Evolutionary conservation across 257 asterid genomes (phyloP).

Genomic region (Solanum paucissectum): DNA sequence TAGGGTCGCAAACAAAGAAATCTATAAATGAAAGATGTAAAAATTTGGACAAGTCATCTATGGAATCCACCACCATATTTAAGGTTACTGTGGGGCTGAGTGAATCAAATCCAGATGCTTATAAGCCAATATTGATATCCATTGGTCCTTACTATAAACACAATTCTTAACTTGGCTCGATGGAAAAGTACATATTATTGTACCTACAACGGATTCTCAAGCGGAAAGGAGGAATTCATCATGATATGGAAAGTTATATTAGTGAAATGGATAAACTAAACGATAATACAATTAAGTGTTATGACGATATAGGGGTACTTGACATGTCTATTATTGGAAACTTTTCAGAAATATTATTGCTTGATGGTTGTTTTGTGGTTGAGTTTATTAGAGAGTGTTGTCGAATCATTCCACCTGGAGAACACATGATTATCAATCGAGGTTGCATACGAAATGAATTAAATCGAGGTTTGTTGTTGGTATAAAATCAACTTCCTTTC

Average conservation of each 20-base stretch:
- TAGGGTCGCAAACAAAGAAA: not conserved
- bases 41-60: not conserved
- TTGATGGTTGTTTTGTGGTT: constrained; percentile 13
- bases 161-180: not conserved
- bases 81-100: not conserved
- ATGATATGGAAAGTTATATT: not conserved
- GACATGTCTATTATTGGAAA: not conserved
- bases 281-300: not conserved
- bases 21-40: not conserved
- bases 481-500: not conserved
- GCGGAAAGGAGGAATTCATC: not conserved
- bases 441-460: too few relatives aligned
- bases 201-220: not conserved
- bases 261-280: not conserved
- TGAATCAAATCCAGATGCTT: not conserved
- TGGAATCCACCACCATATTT: not conserved
- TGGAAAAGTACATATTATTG: not conserved
- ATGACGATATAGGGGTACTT: not conserved
- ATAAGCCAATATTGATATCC: not conserved
- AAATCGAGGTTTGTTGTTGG: too few relatives aligned
- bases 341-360: not conserved
- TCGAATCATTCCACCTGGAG: too few relatives aligned
- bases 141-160: not conserved
- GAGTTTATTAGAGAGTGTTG: constrained; percentile 1
- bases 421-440: too few relatives aligned